These are phyloP conservation scores for Boletus fagicola DNA, from an alignment of 768 basidiomycete genomes.

Conservation along the genomic window DNA sequence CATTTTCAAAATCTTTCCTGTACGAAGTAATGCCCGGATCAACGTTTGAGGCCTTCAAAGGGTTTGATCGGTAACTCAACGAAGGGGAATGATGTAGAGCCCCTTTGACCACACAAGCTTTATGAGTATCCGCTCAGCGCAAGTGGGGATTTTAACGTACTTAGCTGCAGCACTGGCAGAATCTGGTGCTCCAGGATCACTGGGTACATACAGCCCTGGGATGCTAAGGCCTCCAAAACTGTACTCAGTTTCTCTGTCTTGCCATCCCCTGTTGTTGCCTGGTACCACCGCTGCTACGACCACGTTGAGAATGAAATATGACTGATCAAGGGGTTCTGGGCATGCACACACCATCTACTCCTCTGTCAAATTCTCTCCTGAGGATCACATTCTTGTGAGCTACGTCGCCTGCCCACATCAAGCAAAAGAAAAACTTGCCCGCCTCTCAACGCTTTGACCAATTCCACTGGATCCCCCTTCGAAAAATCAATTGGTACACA, in stretches of 20 bases:
- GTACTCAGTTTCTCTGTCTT: conserved; percentile 58
- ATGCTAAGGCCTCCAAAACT: conserved; percentile 53
- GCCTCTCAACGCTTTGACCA: background rate
- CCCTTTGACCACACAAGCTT: background rate
- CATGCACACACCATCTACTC: conserved; percentile 3
- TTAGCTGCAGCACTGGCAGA: conserved; percentile 49
- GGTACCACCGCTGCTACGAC: conserved; percentile 43
- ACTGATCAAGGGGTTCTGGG: background rate
- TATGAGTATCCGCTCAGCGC: background rate
- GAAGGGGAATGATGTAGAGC: conserved; percentile 5
- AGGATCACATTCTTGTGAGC: background rate
- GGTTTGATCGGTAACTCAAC: background rate
- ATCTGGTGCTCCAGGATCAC: conserved; percentile 55
- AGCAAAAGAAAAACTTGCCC: background rate
- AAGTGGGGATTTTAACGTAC: background rate
- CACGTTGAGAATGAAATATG: background rate
- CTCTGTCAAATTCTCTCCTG: background rate
- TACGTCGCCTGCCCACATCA: background rate
- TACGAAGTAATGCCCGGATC: background rate
- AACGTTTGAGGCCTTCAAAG: background rate
- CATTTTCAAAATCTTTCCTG: conserved; percentile 7
- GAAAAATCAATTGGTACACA: conserved; percentile 44
- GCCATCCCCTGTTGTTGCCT: conserved; percentile 48
- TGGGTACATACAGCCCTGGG: conserved; percentile 55
- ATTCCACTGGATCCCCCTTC: background rate